Evolutionary conservation across 1,139 yeast genomes (phyloP).

Genomic region (Scheffersomyces illinoinensis): DNA sequence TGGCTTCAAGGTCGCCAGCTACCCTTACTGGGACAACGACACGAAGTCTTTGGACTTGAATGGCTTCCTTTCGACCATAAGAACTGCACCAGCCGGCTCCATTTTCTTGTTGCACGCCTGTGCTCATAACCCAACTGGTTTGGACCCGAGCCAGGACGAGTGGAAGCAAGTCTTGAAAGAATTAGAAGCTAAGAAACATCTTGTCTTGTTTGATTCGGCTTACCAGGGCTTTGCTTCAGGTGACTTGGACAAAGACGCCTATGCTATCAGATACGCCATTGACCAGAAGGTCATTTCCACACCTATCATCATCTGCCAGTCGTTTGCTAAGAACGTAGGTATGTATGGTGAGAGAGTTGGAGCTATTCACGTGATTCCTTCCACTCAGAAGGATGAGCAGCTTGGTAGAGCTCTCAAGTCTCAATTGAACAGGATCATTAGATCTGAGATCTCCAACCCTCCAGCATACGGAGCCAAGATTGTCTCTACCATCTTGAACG

Average conservation of each 20-base stretch:
- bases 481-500: constrained; percentile 73
- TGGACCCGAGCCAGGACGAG: constrained; percentile 47
- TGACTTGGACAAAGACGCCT: constrained; percentile 78
- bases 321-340: constrained; percentile 97
- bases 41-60: constrained; percentile 64
- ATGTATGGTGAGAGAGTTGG: constrained; percentile 98
- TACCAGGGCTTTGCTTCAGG: constrained; percentile 82
- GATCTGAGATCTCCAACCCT: constrained; percentile 90
- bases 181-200: constrained; percentile 44
- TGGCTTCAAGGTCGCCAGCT: constrained; percentile 54
- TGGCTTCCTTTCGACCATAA: constrained; percentile 69
- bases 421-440: constrained; percentile 74
- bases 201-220: constrained; percentile 48
- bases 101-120: constrained; percentile 59
- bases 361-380: constrained; percentile 70
- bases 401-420: constrained; percentile 59
- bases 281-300: constrained; percentile 38
- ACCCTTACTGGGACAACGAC: constrained; percentile 75
- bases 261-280: constrained; percentile 82
- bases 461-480: constrained; percentile 96
- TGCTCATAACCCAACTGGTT: constrained; percentile 54
- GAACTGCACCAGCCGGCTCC: constrained; percentile 73
- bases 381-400: constrained; percentile 28
- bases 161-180: constrained; percentile 46
- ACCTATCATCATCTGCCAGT: constrained; percentile 80